A percentile compares a stretch with the other conserved stretches of the same genome.
Conservation (phyloP, 345 rosid species). For the Alliaria petiolata region DNA sequence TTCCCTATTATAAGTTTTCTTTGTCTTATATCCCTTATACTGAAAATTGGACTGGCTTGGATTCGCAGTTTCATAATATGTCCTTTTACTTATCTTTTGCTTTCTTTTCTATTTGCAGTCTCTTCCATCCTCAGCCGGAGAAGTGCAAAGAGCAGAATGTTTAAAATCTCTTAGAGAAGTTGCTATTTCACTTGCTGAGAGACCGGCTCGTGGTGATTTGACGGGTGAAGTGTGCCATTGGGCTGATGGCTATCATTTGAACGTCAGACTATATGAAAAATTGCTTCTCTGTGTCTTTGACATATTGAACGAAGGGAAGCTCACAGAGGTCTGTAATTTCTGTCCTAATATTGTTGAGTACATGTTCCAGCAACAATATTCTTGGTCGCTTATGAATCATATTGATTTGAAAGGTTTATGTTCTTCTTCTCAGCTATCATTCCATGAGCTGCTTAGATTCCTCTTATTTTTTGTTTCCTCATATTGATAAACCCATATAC, state of each 20-base stretch:
- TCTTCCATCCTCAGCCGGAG: constrained; percentile 77
- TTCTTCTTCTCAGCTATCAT: not conserved
- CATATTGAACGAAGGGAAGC: constrained; percentile 93
- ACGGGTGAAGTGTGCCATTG: constrained; percentile 99
- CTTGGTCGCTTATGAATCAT: not conserved
- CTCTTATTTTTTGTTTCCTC: not conserved
- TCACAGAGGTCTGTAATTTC: constrained; percentile 67
- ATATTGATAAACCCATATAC: not conserved
- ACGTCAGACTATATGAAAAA: constrained; percentile 85
- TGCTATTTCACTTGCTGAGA: constrained; percentile 91
- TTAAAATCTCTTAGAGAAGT: constrained; percentile 83
- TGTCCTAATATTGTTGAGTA: not conserved
- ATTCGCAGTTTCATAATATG: constrained; percentile 2
- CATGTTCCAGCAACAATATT: constrained; percentile 2
- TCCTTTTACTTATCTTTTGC: constrained; percentile 3
- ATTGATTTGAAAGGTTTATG: not conserved
- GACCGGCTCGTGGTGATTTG: constrained; percentile 96
- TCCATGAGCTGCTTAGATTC: constrained; percentile 5
- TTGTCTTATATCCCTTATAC: not conserved
- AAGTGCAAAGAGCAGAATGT: constrained; percentile 90
- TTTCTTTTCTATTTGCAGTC: no score
- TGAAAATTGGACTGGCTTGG: constrained; percentile 3
- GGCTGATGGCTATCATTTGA: constrained; percentile 97
- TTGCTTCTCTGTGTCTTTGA: constrained; percentile 90
- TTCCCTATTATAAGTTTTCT: not conserved